Evolutionary conservation across 2,329 filamentous ascomycete genomes (phyloP), one percentile per base, ranked within the genome.

Genomic region (Cucurbitaria berberidis): DNA sequence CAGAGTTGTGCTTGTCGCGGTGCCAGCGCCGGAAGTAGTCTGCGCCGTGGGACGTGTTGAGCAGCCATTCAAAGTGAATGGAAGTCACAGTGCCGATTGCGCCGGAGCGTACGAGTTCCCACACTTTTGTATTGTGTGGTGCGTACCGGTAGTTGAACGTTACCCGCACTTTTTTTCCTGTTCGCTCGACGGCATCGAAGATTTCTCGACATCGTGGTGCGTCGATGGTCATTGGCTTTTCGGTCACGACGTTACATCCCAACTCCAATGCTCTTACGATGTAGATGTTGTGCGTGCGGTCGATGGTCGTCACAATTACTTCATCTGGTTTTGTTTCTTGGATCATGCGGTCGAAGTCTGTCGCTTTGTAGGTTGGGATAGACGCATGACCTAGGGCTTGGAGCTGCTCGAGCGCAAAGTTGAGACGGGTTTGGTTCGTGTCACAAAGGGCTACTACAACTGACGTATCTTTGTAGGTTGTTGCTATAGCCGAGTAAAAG

Each of bases 181-280:
- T 84, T 16, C 78, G 74, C 45, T 81, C 77, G 15, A 84, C 83
- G 11, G 82, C 81, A 56, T 79, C 76, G 57, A 86, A 78, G 52
- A 87, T 86, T 44, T 79, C 76, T 6, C 71, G 75, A 69, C 83
- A 85, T 2, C 83, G 79, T 1, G 79, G 76, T 0, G 77, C 81
- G 62, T 87, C 84, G 60, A 86, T 83, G 0, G 85, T 87, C 84
- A 87, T 86, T 4, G 84, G 85, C 68, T 87, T 87, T 63, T 87
- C 84, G 0, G 82, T 86, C n/a, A 87, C 76, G 0, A 86, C 84
- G 54, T 82, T 80, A 62, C 83, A 84, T 15, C 84, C 84, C 1
- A 85, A 72, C 56, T 86, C 83, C 43, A 87, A 74, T 0, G 85
- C 83, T 2, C 81, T 78, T 5, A 85, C 76, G 43, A 86, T 86